Percentiles rank a stretch among this genome's conserved stretches.
Conservation (phyloP, 768 basidiomycete species). For the Pleurotus ostreatus region DNA sequence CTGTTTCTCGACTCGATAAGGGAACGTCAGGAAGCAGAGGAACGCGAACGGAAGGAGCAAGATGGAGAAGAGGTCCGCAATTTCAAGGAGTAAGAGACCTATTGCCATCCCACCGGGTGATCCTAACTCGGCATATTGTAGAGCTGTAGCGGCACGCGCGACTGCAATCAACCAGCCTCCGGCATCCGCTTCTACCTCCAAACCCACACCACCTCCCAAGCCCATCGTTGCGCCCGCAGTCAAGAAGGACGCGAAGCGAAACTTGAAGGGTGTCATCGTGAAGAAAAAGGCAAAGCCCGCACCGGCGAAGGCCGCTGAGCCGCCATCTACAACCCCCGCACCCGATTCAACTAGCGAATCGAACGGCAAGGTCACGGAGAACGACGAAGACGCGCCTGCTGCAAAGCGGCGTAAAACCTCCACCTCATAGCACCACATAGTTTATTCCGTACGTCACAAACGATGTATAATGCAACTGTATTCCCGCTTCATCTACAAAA, state of each 20-base stretch:
- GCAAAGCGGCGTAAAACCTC: slow-evolving; percentile 60
- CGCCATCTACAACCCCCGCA: neutral
- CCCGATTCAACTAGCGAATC: slow-evolving; percentile 4
- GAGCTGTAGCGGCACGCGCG: slow-evolving; percentile 24
- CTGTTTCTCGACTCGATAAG: slow-evolving; percentile 83
- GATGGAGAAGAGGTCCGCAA: slow-evolving; percentile 77
- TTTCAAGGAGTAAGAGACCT: slow-evolving; percentile 64
- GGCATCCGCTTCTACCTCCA: neutral
- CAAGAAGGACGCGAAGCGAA: slow-evolving; percentile 64
- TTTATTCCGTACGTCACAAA: neutral
- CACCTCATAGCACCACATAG: slow-evolving; percentile 19
- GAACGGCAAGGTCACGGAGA: slow-evolving; percentile 16
- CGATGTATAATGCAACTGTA: neutral
- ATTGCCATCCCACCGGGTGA: slow-evolving; percentile 1
- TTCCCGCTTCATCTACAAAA: slow-evolving; percentile 6
- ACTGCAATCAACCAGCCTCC: slow-evolving; percentile 3
- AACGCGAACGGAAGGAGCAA: slow-evolving; percentile 65
- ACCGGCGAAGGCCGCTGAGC: slow-evolving; percentile 11
- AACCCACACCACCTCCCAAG: slow-evolving; percentile 23
- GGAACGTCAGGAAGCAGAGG: slow-evolving; percentile 72
- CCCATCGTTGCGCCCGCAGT: slow-evolving; percentile 64
- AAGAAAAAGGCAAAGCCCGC: slow-evolving; percentile 65
- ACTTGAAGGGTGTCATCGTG: slow-evolving; percentile 75
- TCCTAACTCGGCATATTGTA: slow-evolving; percentile 16
- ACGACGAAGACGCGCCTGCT: slow-evolving; percentile 30